phyloP scores from a whole-genome alignment of 768 basidiomycete species.

The Asterophora parasitica region DNA sequence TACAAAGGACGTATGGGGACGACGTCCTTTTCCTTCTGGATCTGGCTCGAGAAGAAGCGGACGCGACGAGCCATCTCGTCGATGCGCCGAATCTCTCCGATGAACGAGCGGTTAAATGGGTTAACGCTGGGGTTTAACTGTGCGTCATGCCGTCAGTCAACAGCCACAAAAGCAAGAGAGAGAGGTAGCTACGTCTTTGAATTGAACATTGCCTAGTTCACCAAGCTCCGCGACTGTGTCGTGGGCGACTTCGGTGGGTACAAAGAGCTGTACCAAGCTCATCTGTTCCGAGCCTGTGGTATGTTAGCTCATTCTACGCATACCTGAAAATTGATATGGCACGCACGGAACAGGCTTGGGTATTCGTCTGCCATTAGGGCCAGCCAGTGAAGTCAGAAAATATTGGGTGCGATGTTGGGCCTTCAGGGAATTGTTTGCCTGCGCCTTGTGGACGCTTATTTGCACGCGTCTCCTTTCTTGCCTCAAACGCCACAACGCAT shows the following conservation, averaged over 20 bases:
- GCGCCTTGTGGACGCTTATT: not conserved
- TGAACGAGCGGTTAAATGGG: constrained; percentile 97
- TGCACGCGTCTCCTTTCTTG: not conserved
- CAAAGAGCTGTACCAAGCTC: constrained; percentile 96
- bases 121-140: constrained; percentile 94
- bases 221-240: constrained; percentile 94
- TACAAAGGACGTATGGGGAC: constrained; percentile 80
- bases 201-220: constrained; percentile 92
- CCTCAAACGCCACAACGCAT: no score
- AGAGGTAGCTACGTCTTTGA: constrained; percentile 71
- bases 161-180: not conserved
- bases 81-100: constrained; percentile 89
- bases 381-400: constrained; percentile 13
- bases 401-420: not conserved
- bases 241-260: constrained; percentile 96
- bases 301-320: constrained; percentile 8
- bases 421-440: no score
- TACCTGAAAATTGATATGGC: not conserved
- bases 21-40: constrained; percentile 78
- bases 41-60: constrained; percentile 84
- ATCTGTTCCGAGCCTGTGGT: constrained; percentile 90
- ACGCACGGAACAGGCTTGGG: constrained; percentile 80
- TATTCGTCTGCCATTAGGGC: constrained; percentile 69
- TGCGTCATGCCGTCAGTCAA: constrained; percentile 5
- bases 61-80: constrained; percentile 96